Evolutionary conservation across 495 filamentous ascomycete genomes (phyloP).

Genomic region (Pseudevernia furfuracea): DNA sequence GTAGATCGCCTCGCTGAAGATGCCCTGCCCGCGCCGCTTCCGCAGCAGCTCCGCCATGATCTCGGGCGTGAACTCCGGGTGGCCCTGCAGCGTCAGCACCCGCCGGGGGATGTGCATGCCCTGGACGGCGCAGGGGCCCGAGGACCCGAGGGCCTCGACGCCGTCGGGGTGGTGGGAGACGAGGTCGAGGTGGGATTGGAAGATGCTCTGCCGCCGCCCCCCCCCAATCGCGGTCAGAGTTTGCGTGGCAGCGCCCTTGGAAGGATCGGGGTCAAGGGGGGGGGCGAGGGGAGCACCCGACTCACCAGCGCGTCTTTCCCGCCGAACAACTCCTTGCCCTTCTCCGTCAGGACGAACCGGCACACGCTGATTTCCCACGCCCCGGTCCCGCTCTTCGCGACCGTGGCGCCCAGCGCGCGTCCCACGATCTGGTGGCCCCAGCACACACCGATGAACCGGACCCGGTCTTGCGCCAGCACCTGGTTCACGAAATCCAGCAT

Average conservation of each 20-base stretch:
- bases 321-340: slow-evolving; percentile 67
- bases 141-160: slow-evolving; percentile 57
- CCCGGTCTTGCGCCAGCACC: slow-evolving; percentile 48
- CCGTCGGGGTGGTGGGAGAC: slow-evolving; percentile 57
- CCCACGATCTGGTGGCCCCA: slow-evolving; percentile 90
- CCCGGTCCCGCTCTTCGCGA: slow-evolving; percentile 57
- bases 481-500: slow-evolving; percentile 63
- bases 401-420: slow-evolving; percentile 60
- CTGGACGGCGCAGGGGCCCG: slow-evolving; percentile 63
- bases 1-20: slow-evolving; percentile 58
- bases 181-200: slow-evolving; percentile 87
- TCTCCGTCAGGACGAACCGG: slow-evolving; percentile 58
- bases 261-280: no score
- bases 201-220: slow-evolving; percentile 67
- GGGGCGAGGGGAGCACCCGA: no score
- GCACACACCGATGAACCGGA: slow-evolving; percentile 72
- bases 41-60: slow-evolving; percentile 66
- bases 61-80: slow-evolving; percentile 77
- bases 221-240: no score
- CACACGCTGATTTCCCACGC: slow-evolving; percentile 74
- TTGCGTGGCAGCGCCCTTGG: no score
- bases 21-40: slow-evolving; percentile 48
- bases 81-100: slow-evolving; percentile 78
- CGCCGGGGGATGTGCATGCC: slow-evolving; percentile 64
- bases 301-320: slow-evolving; percentile 59